These are phyloP conservation scores for Podaxis carcinomalis DNA, from an alignment of 768 basidiomycete genomes.

Conservation along the genomic window DNA sequence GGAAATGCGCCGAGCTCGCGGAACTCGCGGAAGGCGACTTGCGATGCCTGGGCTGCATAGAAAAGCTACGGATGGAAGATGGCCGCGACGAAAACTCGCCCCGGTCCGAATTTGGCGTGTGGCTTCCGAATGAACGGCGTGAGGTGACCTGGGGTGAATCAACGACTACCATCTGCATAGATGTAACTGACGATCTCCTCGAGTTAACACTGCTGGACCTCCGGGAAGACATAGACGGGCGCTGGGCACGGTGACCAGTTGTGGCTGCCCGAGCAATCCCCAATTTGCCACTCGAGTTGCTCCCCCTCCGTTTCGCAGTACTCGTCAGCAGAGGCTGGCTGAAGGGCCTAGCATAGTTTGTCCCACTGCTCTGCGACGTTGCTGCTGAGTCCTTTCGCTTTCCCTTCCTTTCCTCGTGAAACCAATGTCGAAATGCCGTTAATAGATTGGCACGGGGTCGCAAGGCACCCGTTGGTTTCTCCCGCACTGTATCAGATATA, in stretches of 20 bases:
- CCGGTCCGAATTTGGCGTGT: constrained; percentile 85
- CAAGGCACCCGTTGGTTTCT: constrained; percentile 18
- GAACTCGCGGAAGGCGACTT: constrained; percentile 80
- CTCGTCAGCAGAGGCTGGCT: not conserved
- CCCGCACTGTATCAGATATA: constrained; percentile 22
- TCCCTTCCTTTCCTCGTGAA: constrained; percentile 86
- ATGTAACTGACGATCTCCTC: constrained; percentile 54
- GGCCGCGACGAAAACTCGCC: constrained; percentile 78
- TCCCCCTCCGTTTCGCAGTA: constrained; percentile 47
- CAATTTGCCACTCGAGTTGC: constrained; percentile 31
- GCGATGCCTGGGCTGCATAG: constrained; percentile 57
- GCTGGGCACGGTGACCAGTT: constrained; percentile 51
- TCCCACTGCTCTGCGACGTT: constrained; percentile 17
- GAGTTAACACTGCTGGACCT: constrained; percentile 93
- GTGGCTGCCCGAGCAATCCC: constrained; percentile 13
- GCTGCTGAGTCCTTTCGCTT: constrained; percentile 62
- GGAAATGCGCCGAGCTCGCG: constrained; percentile 56
- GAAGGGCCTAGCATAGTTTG: constrained; percentile 12
- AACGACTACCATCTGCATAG: constrained; percentile 46
- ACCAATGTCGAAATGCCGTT: constrained; percentile 86
- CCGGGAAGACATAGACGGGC: constrained; percentile 74
- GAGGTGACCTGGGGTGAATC: constrained; percentile 62
- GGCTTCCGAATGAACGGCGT: constrained; percentile 70
- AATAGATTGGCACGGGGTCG: constrained; percentile 78
- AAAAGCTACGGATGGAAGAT: constrained; percentile 80